Conservation (phyloP, 805 yeast genomes). For the Kregervanrija delftensis region DNA sequence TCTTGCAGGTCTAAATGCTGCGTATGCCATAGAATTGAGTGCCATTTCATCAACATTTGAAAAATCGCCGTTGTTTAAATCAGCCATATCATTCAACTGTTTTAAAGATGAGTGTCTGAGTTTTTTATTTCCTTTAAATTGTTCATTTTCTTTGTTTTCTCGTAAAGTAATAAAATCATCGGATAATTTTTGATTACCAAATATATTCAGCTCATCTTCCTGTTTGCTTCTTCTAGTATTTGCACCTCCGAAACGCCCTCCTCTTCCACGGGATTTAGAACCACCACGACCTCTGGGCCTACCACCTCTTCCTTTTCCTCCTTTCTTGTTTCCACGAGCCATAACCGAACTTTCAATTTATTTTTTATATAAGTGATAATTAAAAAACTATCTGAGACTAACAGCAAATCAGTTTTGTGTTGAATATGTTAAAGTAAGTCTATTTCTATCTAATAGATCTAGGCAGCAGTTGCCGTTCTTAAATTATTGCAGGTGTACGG, state of each 20-base stretch:
- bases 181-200: background rate
- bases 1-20: slow-evolving; percentile 18
- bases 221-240: slow-evolving; percentile 1
- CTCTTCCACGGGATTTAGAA: slow-evolving; percentile 3
- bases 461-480: too few relatives aligned
- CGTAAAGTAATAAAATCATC: slow-evolving; percentile 1
- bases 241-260: background rate
- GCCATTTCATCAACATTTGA: slow-evolving; percentile 9
- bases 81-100: slow-evolving; percentile 9
- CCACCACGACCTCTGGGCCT: slow-evolving; percentile 11
- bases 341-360: background rate
- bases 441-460: too few relatives aligned
- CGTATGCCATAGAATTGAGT: slow-evolving; percentile 8
- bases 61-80: slow-evolving; percentile 9
- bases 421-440: too few relatives aligned
- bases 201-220: slow-evolving; percentile 4
- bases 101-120: slow-evolving; percentile 3
- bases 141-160: background rate
- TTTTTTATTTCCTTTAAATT: slow-evolving; percentile 2
- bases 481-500: too few relatives aligned
- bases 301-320: slow-evolving; percentile 21
- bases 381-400: too few relatives aligned
- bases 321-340: slow-evolving; percentile 2
- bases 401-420: too few relatives aligned
- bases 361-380: background rate